Evolutionary conservation across 768 basidiomycete species (phyloP), one percentile per base, ranked within the genome.

Genomic region (Suillus subluteus): DNA sequence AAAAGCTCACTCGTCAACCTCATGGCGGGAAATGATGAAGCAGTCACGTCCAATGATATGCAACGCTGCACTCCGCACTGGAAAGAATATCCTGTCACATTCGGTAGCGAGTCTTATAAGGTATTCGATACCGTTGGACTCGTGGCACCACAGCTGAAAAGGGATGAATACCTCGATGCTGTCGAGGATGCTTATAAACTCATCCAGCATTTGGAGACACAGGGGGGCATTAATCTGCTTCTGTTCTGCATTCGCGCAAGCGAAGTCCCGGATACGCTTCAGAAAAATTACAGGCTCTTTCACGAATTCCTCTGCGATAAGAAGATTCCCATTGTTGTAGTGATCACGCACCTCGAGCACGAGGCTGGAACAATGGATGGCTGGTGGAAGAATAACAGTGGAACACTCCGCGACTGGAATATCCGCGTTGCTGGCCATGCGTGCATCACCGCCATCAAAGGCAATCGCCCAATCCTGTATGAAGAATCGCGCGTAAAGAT

Each of bases 271-370:
- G 74, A 75, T 32, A 68, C 76, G 1, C 70, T 77, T 61, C 69
- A 76, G 52, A 76, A 78, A 62, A 83, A 82, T 65, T 84, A 80
- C 73, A 70, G 62, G 46, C 38, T 82, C 38, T 81, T 82, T 64
- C 67, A 66, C 62, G 73, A 81, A 6, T 72, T 82, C 18, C 73
- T 83, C n/a, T 83, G 83, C 58, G 75, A 73, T 35, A 65, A 65
- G 52, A 64, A 75, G 40, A 81, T 82, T 37, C 81, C 83, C 2
- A 73, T 79, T 21, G 73, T 75, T 1, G 58, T 83, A 21, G 76
- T 77, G 37, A 67, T 83, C 50, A 83, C 81, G 11, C 70, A 79
- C 54, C 71, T 83, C 43, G 82, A 82, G 68, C 76, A 76, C 46
- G 72, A 80, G 40, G 67, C 52, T 4, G 71, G 70, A 32, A 7